Evolutionary conservation across 2,329 filamentous ascomycete species (phyloP).

Genomic region (Tolypocladium endophyticum): DNA sequence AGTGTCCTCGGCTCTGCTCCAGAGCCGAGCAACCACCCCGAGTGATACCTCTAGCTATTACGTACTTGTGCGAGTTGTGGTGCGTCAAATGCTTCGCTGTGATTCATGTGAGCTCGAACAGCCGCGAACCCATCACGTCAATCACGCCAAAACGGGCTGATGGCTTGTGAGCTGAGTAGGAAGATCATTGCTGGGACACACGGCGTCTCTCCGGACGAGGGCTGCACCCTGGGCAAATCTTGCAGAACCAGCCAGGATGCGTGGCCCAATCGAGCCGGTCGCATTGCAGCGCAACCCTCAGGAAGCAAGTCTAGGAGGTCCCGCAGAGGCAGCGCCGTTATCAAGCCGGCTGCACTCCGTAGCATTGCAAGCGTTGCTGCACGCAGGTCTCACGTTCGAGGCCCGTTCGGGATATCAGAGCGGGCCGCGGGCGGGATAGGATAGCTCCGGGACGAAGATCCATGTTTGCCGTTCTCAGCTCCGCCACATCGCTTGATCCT

Average conservation of each 20-base stretch:
- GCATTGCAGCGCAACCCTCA: background rate
- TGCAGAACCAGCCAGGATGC: background rate
- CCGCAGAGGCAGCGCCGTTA: background rate
- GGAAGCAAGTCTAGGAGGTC: no score
- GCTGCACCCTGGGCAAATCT: background rate
- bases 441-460: background rate
- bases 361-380: background rate
- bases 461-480: background rate
- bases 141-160: background rate
- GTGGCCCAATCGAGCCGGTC: background rate
- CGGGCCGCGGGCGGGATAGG: background rate
- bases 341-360: background rate
- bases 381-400: background rate
- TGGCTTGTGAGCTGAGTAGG: constrained; percentile 1
- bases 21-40: background rate
- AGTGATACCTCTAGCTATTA: background rate
- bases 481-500: background rate
- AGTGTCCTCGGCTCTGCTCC: background rate
- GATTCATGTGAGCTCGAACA: background rate
- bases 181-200: background rate
- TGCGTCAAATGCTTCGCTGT: background rate
- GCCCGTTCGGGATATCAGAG: no score
- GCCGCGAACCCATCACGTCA: background rate
- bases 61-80: background rate
- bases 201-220: background rate